phyloP scores from a whole-genome alignment of 768 basidiomycete genomes.

The Dentipellis sp. region DNA sequence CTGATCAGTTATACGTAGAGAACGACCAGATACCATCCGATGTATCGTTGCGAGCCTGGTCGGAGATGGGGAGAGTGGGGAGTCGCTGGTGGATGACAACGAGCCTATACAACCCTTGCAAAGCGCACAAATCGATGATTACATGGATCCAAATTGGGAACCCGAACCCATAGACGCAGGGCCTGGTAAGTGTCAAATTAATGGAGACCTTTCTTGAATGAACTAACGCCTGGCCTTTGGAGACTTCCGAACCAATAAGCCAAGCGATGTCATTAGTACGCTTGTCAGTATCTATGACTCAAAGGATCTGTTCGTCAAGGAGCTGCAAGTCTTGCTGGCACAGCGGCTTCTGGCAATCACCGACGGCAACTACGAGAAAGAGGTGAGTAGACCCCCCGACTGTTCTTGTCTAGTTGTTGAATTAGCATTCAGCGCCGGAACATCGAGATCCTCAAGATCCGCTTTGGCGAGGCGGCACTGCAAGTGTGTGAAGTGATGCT shows the following conservation, averaged over 20 bases:
- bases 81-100: constrained; percentile 76
- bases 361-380: constrained; percentile 72
- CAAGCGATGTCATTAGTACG: constrained; percentile 91
- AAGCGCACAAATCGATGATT: constrained; percentile 75
- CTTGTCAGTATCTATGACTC: constrained; percentile 97
- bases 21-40: constrained; percentile 87
- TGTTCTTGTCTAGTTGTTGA: neutral
- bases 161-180: constrained; percentile 97
- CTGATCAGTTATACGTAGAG: constrained; percentile 30
- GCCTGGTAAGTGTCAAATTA: constrained; percentile 60
- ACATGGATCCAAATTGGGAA: constrained; percentile 86
- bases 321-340: constrained; percentile 86
- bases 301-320: constrained; percentile 92
- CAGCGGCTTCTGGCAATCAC: constrained; percentile 74
- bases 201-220: neutral
- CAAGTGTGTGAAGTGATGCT: constrained; percentile 99
- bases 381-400: constrained; percentile 27
- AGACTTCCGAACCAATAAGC: constrained; percentile 90
- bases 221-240: constrained; percentile 3
- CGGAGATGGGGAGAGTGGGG: constrained; percentile 73
- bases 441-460: constrained; percentile 89
- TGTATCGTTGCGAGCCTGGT: constrained; percentile 89
- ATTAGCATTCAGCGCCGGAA: constrained; percentile 59
- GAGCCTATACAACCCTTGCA: constrained; percentile 74
- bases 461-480: constrained; percentile 88